Percentiles rank a stretch among this genome's conserved stretches.
Evolutionary conservation across 257 asterid genomes (phyloP).

Genomic region (Ballota nigra): DNA sequence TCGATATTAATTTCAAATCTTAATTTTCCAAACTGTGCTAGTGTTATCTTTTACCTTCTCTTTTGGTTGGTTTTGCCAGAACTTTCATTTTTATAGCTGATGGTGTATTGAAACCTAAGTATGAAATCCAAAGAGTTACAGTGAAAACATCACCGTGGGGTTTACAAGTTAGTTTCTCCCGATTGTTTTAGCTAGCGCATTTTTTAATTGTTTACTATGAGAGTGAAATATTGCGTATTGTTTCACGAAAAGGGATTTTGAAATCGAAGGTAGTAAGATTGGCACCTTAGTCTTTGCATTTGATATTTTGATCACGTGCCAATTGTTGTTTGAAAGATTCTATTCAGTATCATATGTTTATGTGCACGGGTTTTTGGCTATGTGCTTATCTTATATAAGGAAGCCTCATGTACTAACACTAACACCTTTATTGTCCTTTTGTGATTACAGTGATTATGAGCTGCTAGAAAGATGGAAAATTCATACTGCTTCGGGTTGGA

Average conservation of each 20-base stretch:
- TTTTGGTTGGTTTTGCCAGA: background rate
- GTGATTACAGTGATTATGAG: background rate
- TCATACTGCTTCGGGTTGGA: constrained; percentile 11
- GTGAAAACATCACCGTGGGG: background rate
- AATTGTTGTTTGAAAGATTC: background rate
- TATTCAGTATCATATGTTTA: background rate
- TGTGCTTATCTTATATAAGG: constrained; percentile 10
- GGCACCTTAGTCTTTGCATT: background rate
- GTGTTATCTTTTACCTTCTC: background rate
- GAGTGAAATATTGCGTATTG: background rate
- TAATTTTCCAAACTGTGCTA: background rate
- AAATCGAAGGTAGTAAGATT: background rate
- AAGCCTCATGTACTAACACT: constrained; percentile 10
- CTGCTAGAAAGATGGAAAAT: constrained; percentile 18
- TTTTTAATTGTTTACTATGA: background rate
- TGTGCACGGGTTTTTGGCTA: background rate
- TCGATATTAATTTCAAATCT: background rate
- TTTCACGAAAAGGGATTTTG: background rate
- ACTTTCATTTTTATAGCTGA: background rate
- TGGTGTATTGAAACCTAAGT: background rate
- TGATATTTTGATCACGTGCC: background rate
- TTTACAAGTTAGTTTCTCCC: background rate
- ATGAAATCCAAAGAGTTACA: background rate
- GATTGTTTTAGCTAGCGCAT: background rate
- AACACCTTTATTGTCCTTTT: constrained; percentile 10